Percentiles rank a stretch among this genome's conserved stretches.
Conservation (phyloP, 768 basidiomycete genomes). For the Neoboletus brunneissimus region DNA sequence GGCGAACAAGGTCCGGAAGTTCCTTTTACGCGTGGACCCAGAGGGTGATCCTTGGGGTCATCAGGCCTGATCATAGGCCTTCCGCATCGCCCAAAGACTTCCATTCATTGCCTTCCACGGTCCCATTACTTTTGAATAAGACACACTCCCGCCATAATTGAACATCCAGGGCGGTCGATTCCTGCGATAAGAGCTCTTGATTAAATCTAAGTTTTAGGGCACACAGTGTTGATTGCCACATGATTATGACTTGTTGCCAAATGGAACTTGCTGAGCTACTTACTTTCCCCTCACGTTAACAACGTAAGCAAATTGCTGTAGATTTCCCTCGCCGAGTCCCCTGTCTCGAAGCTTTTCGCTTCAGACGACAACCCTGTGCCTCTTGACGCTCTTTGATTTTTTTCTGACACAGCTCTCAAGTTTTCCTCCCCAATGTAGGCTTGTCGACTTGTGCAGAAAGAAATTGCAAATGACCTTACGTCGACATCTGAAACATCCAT, state of each 20-base stretch:
- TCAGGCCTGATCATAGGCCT: not conserved
- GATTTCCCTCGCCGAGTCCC: not conserved
- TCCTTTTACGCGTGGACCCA: not conserved
- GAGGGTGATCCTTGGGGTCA: no score
- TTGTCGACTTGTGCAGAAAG: not conserved
- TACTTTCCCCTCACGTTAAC: constrained; percentile 1
- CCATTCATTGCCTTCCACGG: not conserved
- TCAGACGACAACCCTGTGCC: constrained; percentile 3
- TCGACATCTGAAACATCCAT: not conserved
- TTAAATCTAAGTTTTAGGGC: constrained; percentile 14
- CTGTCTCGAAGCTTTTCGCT: not conserved
- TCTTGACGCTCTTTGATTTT: not conserved
- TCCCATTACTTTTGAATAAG: not conserved
- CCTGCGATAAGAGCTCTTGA: constrained; percentile 8
- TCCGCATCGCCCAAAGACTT: not conserved
- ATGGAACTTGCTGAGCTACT: not conserved
- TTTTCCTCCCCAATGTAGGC: not conserved
- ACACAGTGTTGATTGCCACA: constrained; percentile 2
- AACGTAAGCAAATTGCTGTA: constrained; percentile 4
- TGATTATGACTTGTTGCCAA: not conserved
- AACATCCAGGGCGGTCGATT: constrained; percentile 8
- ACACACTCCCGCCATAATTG: not conserved
- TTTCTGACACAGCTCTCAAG: not conserved
- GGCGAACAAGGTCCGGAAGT: not conserved
- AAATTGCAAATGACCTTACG: not conserved